Evolutionary conservation across 1,284 basidiomycete genomes (phyloP), one percentile per base, ranked within the genome.

Genomic region (Ganoderma boninense): DNA sequence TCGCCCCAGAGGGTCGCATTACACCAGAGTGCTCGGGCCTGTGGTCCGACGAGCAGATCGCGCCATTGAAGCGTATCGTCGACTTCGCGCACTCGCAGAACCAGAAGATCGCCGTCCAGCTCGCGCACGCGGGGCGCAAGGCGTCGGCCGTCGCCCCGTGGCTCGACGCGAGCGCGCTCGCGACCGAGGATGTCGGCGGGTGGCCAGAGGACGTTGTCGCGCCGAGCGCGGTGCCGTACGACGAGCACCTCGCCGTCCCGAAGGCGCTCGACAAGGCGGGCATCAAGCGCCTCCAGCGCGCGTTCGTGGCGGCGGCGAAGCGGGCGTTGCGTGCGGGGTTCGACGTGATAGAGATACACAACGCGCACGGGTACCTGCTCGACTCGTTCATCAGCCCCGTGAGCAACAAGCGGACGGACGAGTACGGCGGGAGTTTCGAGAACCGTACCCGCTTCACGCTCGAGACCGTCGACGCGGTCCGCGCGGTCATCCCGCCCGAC

Each of bases 81-180:
- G 85, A 90, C 57, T 92, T 91, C 74, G 84, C 87, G 52, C 92
- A 94, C 78, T 81, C 86, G 29, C 87, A 92, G 77, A 86, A 87
- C 66, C 82, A 87, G 65, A 87, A 87, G 73, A 88, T 93, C 23
- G 94, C 90, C 4, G 86, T 95, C 62, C 94, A 96, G 78, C 86
- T 96, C 20, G 90, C 89, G 0, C 93, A 95, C 79, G 93, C 92
- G 0, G 93, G 94, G 0, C 84, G 93, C 46, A 95, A 95, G 79
- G 91, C 92, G 0, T 89, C 88, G 16, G 89, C 87, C 0, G 84
- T 86, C 66, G 86, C 90, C 1, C 90, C 90, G 1, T 93, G 91
- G 90, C 83, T 90, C 20, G 84, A 82, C 54, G 69, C 73, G 18
- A 75, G 79, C 32, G 74, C 78, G 61, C 74, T 78, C 40, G 85